These are phyloP conservation scores for Thelephora aurantiotincta DNA, from an alignment of 768 basidiomycete species.

Conservation along the genomic window DNA sequence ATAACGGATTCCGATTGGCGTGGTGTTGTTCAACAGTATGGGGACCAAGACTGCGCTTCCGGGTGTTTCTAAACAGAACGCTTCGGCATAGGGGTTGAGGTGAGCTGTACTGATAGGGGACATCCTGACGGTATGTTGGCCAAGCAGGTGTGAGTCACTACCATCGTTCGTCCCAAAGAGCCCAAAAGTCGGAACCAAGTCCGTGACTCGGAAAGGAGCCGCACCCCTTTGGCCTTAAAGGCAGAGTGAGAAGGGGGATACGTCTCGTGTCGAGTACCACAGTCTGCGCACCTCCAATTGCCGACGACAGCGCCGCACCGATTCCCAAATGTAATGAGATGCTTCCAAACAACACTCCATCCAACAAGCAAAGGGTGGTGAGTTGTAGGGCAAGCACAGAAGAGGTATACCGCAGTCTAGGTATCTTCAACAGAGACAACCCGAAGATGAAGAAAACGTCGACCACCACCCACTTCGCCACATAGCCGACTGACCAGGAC, in stretches of 20 bases:
- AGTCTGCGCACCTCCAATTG: neutral
- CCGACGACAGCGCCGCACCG: constrained; percentile 8
- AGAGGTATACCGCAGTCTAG: constrained; percentile 53
- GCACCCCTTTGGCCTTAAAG: constrained; percentile 8
- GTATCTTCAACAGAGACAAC: constrained; percentile 57
- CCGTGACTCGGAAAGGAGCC: constrained; percentile 27
- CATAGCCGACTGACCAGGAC: constrained; percentile 22
- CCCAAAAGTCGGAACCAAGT: constrained; percentile 32
- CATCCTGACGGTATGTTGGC: constrained; percentile 85
- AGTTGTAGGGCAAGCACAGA: constrained; percentile 53
- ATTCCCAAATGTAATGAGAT: constrained; percentile 41
- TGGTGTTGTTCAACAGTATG: constrained; percentile 81
- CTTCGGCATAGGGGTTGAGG: constrained; percentile 61
- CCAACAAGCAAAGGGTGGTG: constrained; percentile 41
- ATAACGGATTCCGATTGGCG: constrained; percentile 57
- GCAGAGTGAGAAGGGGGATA: constrained; percentile 3
- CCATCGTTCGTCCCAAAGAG: constrained; percentile 27
- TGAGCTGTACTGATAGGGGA: constrained; percentile 90
- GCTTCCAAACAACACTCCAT: constrained; percentile 61
- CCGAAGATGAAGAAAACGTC: constrained; percentile 47
- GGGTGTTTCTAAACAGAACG: constrained; percentile 56
- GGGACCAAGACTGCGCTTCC: constrained; percentile 55
- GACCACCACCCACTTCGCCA: constrained; percentile 58
- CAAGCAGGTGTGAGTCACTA: constrained; percentile 51
- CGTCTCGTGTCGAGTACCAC: neutral